A percentile compares a stretch with the other conserved stretches of the same genome.
Conservation (phyloP, 2,329 filamentous ascomycete species). For the Epichloe festucae region DNA sequence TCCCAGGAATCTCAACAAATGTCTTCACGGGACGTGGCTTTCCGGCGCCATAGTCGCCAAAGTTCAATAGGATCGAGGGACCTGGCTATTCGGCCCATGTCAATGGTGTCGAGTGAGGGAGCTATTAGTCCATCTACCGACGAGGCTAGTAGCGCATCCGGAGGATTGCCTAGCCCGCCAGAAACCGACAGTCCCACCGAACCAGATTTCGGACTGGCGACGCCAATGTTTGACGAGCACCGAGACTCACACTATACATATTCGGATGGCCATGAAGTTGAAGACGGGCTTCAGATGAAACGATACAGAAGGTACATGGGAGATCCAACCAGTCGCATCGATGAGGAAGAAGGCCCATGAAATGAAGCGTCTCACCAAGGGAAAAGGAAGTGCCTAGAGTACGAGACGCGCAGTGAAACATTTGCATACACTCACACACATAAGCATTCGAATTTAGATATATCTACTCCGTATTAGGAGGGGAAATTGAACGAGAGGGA, state of each 20-base stretch:
- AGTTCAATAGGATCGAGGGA: constrained; percentile 5
- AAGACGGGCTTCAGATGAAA: constrained; percentile 24
- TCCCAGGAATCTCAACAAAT: constrained; percentile 5
- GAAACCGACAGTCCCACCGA: constrained; percentile 22
- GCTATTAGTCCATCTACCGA: constrained; percentile 24
- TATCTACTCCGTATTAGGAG: not conserved
- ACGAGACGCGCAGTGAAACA: not conserved
- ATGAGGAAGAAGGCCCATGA: constrained; percentile 21
- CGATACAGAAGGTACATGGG: constrained; percentile 21
- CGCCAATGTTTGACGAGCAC: constrained; percentile 12
- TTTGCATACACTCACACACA: not conserved
- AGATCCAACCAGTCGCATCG: constrained; percentile 22
- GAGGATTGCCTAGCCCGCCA: constrained; percentile 22
- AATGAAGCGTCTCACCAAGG: not conserved
- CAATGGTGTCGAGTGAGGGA: constrained; percentile 20
- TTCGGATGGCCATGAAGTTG: constrained; percentile 17
- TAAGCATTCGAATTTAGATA: not conserved
- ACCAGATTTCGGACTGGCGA: constrained; percentile 13
- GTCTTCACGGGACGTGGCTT: not conserved
- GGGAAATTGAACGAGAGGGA: not conserved
- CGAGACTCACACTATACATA: constrained; percentile 19
- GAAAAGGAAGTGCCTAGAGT: not conserved
- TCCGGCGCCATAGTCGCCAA: constrained; percentile 4
- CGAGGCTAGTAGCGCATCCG: constrained; percentile 19
- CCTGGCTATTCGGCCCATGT: constrained; percentile 5